Evolutionary conservation across 306 rosid genomes (phyloP), one percentile per base, ranked within the genome.

Genomic region (Vigna mungo): DNA sequence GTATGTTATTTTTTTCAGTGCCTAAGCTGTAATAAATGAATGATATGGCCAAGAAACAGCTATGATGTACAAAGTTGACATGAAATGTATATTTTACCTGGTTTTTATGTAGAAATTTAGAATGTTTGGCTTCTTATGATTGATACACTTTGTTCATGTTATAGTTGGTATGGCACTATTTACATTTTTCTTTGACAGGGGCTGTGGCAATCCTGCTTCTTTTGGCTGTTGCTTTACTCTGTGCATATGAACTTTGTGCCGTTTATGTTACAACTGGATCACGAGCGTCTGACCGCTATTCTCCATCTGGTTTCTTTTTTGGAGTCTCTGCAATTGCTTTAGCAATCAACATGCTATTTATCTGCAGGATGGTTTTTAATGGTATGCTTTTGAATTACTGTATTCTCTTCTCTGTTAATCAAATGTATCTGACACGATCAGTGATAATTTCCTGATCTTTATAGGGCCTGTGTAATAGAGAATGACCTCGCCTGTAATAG

Each of bases 261-360:
- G 99, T 96, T 70, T 96, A 92, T 84, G 99, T 96, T 86, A 92
- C 97, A 53, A 91, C 99, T 66, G 97, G 99, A 61, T 88, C 98
- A 71, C 92, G 87, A 61, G 99, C 94, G 69, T 92, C 99, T 81
- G 98, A 96, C 84, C 96, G 89, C 58, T 96, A 96, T 86, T 96
- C 98, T 16, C 97, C 99, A 63, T 96, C 99, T 64, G 99, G 99
- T 85, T 96, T 96, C 97, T 96, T 96, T 88, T 96, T 96, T 85
- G 99, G 99, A 63, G 97, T 96, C 80, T 96, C 99, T 66, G 99
- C 99, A 84, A 88, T 96, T 87, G 97, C 99, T 84, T 87, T 96
- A 80, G 99, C 99, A 13, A 92, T 96, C 89, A 96, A 96, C 96
- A 96, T 96, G 99, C 93, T 96, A 83, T 92, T 96, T 81, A 96